Evolutionary conservation across 1,284 basidiomycete genomes (phyloP).

Genomic region (Pyrrhoderma noxium): DNA sequence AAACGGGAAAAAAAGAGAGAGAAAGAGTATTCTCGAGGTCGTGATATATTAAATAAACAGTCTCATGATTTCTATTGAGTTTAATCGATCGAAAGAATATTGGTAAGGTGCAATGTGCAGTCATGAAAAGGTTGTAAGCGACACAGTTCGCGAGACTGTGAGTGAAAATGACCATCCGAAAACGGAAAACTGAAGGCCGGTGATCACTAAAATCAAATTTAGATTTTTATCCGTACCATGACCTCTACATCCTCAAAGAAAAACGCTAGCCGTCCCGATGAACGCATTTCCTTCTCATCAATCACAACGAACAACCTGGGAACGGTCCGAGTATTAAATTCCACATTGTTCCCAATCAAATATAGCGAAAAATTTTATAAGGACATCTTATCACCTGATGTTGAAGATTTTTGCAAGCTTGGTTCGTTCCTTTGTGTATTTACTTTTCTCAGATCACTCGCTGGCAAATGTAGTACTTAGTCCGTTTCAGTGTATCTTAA

Average conservation of each 20-base stretch:
- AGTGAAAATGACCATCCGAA: no score
- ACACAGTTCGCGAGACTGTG: no score
- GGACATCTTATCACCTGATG: conserved; percentile 60
- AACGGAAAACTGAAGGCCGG: no score
- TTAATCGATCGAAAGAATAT: no score
- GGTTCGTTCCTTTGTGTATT: conserved; percentile 33
- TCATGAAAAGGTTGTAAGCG: no score
- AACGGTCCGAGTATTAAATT: conserved; percentile 73
- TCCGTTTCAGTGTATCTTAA: conserved; percentile 71
- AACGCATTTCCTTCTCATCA: conserved; percentile 60
- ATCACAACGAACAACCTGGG: conserved; percentile 75
- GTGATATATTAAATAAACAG: no score
- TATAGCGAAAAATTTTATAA: conserved; percentile 79
- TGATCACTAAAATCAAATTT: no score
- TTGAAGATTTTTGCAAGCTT: conserved; percentile 76
- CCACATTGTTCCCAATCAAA: conserved; percentile 73
- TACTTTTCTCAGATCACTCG: conserved; percentile 2
- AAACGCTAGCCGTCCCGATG: conserved; percentile 8
- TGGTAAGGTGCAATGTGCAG: no score
- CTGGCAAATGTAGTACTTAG: background rate
- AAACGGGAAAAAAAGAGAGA: no score
- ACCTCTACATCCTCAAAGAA: conserved; percentile 1
- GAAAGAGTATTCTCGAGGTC: no score
- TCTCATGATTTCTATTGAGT: no score
- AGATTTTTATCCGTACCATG: conserved; percentile 1